Evolutionary conservation across 441 rosid species (phyloP), one percentile per base, ranked within the genome.

Genomic region (Aleurites moluccanus): DNA sequence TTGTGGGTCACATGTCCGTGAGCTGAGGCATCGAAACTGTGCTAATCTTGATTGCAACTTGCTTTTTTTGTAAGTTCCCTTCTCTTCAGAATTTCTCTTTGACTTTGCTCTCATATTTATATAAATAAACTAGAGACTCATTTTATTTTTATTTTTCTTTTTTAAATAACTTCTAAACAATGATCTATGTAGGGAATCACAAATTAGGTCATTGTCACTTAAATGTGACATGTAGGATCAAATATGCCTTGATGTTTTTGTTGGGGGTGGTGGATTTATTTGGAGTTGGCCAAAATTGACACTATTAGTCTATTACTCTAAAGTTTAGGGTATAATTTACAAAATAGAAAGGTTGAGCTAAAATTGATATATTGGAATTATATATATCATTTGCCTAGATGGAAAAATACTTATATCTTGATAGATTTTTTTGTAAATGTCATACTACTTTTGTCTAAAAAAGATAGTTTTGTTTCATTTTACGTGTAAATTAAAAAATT

Each of bases 31-130:
- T 77, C 87, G 97, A 66, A 94, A 94, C 82, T 94, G 98, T 84
- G 96, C 98, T 63, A 94, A 94, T 86, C 84, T 91, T 57, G 95
- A 94, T 83, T 94, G 97, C 86, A 94, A 94, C 88, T 84, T 78
- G 57, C 97, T 94, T 67, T 89, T 88, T 69, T 82, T 92, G 98
- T 94, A 75, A 88, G 98, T 87, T 45, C 52, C 45, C 57, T 66
- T 67, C 8, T n/a, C 45, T 45, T 10, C 1, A 25, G 62, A 57
- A 23, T 57, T 23, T 57, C 5, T 57, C 11, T 23, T 25, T 55
- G 56, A 7, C 21, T 57, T 57, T 18, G 56, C 33, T 10, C 9
- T 57, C 62, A 57, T 57, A 3, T 57, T 10, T 16, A 3, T 25
- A 57, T 57, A 57, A 57, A 23, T 11, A 25, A 23, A 6, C 59